These are phyloP conservation scores for Solanum chmielewskii DNA, from an alignment of 257 asterid genomes.

Conservation along the genomic window DNA sequence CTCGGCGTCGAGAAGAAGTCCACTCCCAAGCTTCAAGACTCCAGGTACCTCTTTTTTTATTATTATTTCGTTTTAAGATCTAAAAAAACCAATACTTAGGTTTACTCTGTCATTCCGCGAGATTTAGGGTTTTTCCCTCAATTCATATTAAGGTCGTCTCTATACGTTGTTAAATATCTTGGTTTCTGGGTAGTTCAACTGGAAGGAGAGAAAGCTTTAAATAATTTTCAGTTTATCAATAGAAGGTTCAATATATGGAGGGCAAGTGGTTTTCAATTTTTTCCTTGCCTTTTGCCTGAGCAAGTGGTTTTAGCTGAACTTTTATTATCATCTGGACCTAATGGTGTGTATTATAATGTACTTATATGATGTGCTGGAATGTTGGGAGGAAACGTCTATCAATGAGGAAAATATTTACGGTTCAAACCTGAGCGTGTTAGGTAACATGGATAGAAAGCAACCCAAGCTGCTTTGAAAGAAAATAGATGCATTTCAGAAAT, in stretches of 20 bases:
- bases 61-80: background rate
- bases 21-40: slow-evolving; percentile 91
- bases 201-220: background rate
- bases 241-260: background rate
- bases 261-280: background rate
- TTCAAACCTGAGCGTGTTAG: background rate
- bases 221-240: background rate
- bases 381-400: background rate
- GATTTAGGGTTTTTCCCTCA: background rate
- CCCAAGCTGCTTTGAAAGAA: background rate
- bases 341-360: background rate
- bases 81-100: background rate
- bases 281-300: background rate
- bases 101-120: background rate
- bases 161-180: background rate
- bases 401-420: background rate
- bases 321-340: background rate
- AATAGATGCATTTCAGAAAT: background rate
- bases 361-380: background rate
- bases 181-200: background rate
- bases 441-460: background rate
- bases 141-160: background rate
- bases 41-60: slow-evolving; percentile 26
- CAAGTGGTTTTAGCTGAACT: background rate
- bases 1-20: slow-evolving; percentile 97